Conservation (phyloP, 345 rosid genomes). For the Heritiera littoralis region DNA sequence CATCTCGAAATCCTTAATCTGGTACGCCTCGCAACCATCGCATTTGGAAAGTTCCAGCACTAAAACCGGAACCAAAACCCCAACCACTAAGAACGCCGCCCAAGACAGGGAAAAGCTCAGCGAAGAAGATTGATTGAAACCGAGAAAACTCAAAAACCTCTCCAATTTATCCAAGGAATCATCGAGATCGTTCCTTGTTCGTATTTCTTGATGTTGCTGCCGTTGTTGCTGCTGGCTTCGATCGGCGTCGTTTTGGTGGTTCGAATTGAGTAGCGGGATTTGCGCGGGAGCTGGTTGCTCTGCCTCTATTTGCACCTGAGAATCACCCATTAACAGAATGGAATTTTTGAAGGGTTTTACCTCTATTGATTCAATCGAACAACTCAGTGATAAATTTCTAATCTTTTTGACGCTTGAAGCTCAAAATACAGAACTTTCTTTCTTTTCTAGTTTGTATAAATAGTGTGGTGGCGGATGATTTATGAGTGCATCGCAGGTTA, state of each 20-base stretch:
- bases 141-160: conserved; percentile 54
- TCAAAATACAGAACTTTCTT: too few relatives aligned
- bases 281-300: conserved; percentile 34
- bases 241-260: conserved; percentile 22
- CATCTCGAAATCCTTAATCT: conserved; percentile 69
- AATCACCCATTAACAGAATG: not conserved
- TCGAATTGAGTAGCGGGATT: conserved; percentile 52
- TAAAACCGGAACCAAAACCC: conserved; percentile 62
- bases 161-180: conserved; percentile 35
- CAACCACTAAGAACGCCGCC: conserved; percentile 56
- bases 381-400: too few relatives aligned
- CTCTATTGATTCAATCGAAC: too few relatives aligned
- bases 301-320: conserved; percentile 2
- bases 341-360: too few relatives aligned
- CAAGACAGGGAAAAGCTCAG: conserved; percentile 55
- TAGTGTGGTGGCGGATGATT: too few relatives aligned
- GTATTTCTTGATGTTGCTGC: conserved; percentile 12
- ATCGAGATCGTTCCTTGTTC: conserved; percentile 39
- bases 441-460: too few relatives aligned
- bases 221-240: conserved; percentile 17
- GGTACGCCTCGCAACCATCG: conserved; percentile 52
- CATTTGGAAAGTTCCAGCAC: conserved; percentile 64
- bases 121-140: conserved; percentile 64
- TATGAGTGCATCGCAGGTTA: too few relatives aligned
- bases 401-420: too few relatives aligned